Percentiles rank a stretch among this genome's conserved stretches.
Conservation (phyloP, 495 filamentous ascomycete genomes). For the Hypoxylon lienhwacheense region DNA sequence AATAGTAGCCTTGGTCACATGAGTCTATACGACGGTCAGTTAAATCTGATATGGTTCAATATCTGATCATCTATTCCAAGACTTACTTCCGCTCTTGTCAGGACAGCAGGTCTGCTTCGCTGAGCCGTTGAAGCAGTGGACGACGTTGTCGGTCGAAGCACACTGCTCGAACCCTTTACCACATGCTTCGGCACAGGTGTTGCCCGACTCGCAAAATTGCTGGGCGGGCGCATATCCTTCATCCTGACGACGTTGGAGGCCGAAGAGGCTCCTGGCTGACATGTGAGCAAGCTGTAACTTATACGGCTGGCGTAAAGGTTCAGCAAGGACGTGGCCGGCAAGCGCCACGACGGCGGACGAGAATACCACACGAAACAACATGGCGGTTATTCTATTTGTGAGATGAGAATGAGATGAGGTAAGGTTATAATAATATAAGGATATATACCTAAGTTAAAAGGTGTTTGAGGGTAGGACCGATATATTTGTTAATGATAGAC, state of each 20-base stretch:
- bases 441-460: slow-evolving; percentile 3
- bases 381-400: slow-evolving; percentile 28
- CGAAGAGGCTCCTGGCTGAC: slow-evolving; percentile 45
- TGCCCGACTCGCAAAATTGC: slow-evolving; percentile 44
- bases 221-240: slow-evolving; percentile 49
- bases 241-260: slow-evolving; percentile 43
- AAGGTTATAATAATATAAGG: background rate
- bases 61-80: background rate
- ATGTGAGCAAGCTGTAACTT: slow-evolving; percentile 43
- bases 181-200: slow-evolving; percentile 53
- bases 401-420: background rate
- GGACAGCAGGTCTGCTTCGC: slow-evolving; percentile 51
- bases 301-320: slow-evolving; percentile 46
- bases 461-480: no score
- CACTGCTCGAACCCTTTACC: slow-evolving; percentile 48
- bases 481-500: slow-evolving; percentile 24
- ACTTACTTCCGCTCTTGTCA: slow-evolving; percentile 47
- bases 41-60: background rate
- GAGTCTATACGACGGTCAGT: slow-evolving; percentile 43
- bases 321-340: slow-evolving; percentile 43
- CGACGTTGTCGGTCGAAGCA: slow-evolving; percentile 40
- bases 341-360: slow-evolving; percentile 46
- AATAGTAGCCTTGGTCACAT: slow-evolving; percentile 53
- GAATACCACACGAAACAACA: slow-evolving; percentile 46
- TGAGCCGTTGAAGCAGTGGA: slow-evolving; percentile 51